Evolutionary conservation across 768 basidiomycete genomes (phyloP).

Genomic region (Leccinum boreale): DNA sequence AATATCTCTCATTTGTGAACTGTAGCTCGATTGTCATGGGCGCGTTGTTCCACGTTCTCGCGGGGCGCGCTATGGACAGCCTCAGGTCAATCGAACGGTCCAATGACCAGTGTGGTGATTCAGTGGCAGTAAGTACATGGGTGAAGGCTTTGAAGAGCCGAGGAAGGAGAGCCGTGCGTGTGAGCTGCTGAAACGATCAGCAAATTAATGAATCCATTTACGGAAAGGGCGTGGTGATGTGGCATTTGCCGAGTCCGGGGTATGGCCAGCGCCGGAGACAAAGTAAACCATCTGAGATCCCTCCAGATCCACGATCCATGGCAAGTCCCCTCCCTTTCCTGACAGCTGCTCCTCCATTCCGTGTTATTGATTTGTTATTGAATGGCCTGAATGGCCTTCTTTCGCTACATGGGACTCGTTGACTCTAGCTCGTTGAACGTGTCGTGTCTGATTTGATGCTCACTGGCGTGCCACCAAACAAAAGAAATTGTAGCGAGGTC

Average conservation of each 20-base stretch:
- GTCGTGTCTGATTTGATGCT: not conserved
- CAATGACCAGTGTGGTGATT: not conserved
- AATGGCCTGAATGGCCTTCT: not conserved
- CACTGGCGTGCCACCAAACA: not conserved
- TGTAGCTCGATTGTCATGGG: not conserved
- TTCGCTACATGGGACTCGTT: not conserved
- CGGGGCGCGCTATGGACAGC: not conserved
- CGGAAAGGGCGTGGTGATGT: constrained; percentile 2
- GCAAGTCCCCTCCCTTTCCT: not conserved
- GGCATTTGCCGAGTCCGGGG: constrained; percentile 33
- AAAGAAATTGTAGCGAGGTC: not conserved
- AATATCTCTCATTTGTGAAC: not conserved
- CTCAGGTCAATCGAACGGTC: not conserved
- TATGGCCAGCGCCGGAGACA: constrained; percentile 31
- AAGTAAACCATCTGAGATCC: constrained; percentile 32
- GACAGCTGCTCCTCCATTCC: not conserved
- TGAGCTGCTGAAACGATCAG: not conserved
- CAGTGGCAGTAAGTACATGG: constrained; percentile 15
- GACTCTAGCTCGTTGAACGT: not conserved
- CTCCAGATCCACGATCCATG: constrained; percentile 17
- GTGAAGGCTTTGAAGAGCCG: constrained; percentile 4
- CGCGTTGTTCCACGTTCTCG: not conserved
- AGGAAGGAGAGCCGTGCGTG: not conserved
- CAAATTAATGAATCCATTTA: not conserved
- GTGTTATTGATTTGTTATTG: not conserved